These are phyloP conservation scores for Mucor ambiguus DNA, from an alignment of 371 early-diverging fungal species.

Conservation along the genomic window DNA sequence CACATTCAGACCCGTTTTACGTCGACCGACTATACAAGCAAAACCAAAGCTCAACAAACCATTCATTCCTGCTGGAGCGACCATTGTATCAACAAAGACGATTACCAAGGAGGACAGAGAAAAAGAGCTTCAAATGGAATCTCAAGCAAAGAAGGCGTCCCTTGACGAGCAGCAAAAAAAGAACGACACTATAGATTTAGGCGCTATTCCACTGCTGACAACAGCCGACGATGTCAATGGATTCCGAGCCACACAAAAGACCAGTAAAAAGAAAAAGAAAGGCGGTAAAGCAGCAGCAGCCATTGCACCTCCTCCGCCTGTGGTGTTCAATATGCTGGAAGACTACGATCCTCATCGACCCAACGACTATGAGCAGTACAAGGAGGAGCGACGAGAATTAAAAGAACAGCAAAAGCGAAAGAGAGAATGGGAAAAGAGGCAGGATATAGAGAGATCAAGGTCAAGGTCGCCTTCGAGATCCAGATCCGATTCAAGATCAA, in stretches of 20 bases:
- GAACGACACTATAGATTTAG: conserved; percentile 23
- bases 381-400: conserved; percentile 44
- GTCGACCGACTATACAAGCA: conserved; percentile 49
- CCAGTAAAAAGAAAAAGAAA: conserved; percentile 27
- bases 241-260: conserved; percentile 23
- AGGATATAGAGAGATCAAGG: conserved; percentile 18
- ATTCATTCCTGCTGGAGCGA: conserved; percentile 50
- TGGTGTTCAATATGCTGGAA: conserved; percentile 48
- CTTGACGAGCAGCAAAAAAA: not conserved
- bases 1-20: conserved; percentile 51
- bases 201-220: conserved; percentile 22
- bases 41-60: conserved; percentile 48
- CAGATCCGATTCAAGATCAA: conserved; percentile 26
- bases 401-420: conserved; percentile 31
- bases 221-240: conserved; percentile 50
- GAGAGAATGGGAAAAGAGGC: conserved; percentile 27
- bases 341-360: conserved; percentile 67
- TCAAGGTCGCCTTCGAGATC: conserved; percentile 5
- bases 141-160: not conserved
- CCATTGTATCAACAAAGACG: conserved; percentile 40
- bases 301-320: conserved; percentile 37
- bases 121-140: not conserved
- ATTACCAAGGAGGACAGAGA: conserved; percentile 31
- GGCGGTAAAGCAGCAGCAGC: conserved; percentile 10
- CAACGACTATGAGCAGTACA: conserved; percentile 64